Percentiles rank a stretch among this genome's conserved stretches.
Evolutionary conservation across 306 rosid genomes (phyloP).

Genomic region (Trifolium subterraneum): DNA sequence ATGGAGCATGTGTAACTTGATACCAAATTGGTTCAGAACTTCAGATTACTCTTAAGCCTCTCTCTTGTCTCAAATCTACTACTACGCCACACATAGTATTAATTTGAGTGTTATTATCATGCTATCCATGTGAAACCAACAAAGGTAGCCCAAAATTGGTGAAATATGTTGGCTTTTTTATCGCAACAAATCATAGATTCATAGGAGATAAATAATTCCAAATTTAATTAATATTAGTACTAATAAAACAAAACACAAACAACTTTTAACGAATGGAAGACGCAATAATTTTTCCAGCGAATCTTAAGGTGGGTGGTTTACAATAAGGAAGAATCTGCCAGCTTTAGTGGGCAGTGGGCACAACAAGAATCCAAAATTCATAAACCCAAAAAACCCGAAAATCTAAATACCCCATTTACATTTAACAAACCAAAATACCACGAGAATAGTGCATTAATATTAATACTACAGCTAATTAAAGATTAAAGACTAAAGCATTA

Average conservation of each 20-base stretch:
- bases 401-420: conserved; percentile 57
- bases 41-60: too few relatives aligned
- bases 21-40: neutral
- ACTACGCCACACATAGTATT: neutral
- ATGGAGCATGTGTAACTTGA: neutral
- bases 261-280: conserved; percentile 36
- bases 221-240: neutral
- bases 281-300: conserved; percentile 49
- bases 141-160: conserved; percentile 37
- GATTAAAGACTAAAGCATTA: conserved; percentile 38
- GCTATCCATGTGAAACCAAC: conserved; percentile 32
- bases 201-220: conserved; percentile 26
- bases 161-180: conserved; percentile 32
- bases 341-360: conserved; percentile 44
- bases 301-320: conserved; percentile 51
- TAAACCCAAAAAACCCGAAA: conserved; percentile 43
- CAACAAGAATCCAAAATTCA: conserved; percentile 48
- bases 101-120: neutral
- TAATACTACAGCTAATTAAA: conserved; percentile 40
- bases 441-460: conserved; percentile 12
- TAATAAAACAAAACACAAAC: conserved; percentile 27
- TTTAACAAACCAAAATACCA: conserved; percentile 38
- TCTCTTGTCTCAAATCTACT: neutral
- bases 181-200: conserved; percentile 8
- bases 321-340: conserved; percentile 60